These are phyloP conservation scores for Septoria petroselini DNA, from an alignment of 2,329 filamentous ascomycete genomes.

Conservation along the genomic window DNA sequence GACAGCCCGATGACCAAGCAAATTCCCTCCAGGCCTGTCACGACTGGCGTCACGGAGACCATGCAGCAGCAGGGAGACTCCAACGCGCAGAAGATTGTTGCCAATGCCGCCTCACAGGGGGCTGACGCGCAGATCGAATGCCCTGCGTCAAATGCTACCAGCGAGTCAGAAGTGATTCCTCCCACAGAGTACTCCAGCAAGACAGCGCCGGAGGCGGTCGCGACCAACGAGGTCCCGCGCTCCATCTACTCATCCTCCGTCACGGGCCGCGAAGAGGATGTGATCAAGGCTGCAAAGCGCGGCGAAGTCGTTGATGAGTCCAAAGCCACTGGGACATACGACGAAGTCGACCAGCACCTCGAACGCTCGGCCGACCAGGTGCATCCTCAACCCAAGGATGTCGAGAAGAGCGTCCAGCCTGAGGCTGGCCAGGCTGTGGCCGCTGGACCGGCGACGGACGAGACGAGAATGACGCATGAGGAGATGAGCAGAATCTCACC, in stretches of 20 bases:
- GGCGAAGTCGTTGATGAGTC: slow-evolving; percentile 28
- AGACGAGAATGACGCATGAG: slow-evolving; percentile 38
- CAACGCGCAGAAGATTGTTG: slow-evolving; percentile 24
- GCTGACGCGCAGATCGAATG: slow-evolving; percentile 22
- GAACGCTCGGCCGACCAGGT: slow-evolving; percentile 32
- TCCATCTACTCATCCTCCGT: slow-evolving; percentile 30
- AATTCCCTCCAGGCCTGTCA: not conserved
- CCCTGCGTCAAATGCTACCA: slow-evolving; percentile 26
- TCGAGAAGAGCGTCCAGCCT: slow-evolving; percentile 36
- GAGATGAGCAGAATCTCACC: slow-evolving; percentile 39
- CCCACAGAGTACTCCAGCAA: slow-evolving; percentile 6
- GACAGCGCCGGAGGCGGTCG: not conserved
- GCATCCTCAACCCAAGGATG: slow-evolving; percentile 38
- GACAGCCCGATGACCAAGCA: not conserved
- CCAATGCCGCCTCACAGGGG: slow-evolving; percentile 27
- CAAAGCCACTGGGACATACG: slow-evolving; percentile 23
- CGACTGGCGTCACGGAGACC: not conserved
- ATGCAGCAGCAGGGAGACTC: not conserved
- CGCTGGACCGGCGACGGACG: slow-evolving; percentile 32
- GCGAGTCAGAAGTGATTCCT: slow-evolving; percentile 12
- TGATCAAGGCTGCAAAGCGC: slow-evolving; percentile 11
- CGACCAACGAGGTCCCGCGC: slow-evolving; percentile 1
- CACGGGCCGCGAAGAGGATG: slow-evolving; percentile 22
- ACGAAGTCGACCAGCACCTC: slow-evolving; percentile 36
- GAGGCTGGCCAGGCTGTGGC: slow-evolving; percentile 39